phyloP scores from a whole-genome alignment of 129 eudicot species.

The Kitagawia praeruptora region DNA sequence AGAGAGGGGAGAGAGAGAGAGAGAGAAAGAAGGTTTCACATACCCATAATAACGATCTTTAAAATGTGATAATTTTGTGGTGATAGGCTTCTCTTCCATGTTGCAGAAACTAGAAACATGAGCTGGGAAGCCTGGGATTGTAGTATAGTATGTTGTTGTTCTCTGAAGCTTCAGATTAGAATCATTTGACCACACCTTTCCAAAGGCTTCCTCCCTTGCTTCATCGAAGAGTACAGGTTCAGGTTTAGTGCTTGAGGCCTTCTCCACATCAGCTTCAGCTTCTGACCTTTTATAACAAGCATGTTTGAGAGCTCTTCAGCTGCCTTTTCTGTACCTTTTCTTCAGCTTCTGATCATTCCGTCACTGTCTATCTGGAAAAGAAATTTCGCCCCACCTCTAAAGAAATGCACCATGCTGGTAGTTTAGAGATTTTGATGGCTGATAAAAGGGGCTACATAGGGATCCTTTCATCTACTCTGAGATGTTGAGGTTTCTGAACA shows the following conservation, averaged over 20 bases:
- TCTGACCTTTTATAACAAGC: slow-evolving; percentile 65
- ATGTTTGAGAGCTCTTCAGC: slow-evolving; percentile 87
- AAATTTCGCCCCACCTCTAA: too few relatives aligned
- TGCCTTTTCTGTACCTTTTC: slow-evolving; percentile 90
- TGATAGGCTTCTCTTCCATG: slow-evolving; percentile 87
- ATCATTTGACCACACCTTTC: slow-evolving; percentile 76
- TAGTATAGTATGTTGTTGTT: slow-evolving; percentile 82
- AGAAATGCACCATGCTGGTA: background rate
- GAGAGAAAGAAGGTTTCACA: slow-evolving; percentile 7
- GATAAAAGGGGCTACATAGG: slow-evolving; percentile 16
- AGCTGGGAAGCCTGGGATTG: slow-evolving; percentile 46
- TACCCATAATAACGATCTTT: slow-evolving; percentile 98
- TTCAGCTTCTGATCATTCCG: background rate
- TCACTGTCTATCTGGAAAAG: too few relatives aligned
- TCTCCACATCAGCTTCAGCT: slow-evolving; percentile 92
- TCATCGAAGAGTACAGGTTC: slow-evolving; percentile 54
- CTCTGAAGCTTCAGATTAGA: slow-evolving; percentile 91
- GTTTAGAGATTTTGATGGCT: slow-evolving; percentile 9
- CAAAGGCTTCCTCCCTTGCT: slow-evolving; percentile 26
- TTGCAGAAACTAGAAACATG: slow-evolving; percentile 88
- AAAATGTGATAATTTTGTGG: slow-evolving; percentile 83
- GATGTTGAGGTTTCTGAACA: background rate
- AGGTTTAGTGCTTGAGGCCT: slow-evolving; percentile 70
- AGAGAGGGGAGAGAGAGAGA: too few relatives aligned
- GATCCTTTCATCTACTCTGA: slow-evolving; percentile 12